Evolutionary conservation across 1,284 basidiomycete genomes (phyloP).

Genomic region (Rhodotorula sp.): DNA sequence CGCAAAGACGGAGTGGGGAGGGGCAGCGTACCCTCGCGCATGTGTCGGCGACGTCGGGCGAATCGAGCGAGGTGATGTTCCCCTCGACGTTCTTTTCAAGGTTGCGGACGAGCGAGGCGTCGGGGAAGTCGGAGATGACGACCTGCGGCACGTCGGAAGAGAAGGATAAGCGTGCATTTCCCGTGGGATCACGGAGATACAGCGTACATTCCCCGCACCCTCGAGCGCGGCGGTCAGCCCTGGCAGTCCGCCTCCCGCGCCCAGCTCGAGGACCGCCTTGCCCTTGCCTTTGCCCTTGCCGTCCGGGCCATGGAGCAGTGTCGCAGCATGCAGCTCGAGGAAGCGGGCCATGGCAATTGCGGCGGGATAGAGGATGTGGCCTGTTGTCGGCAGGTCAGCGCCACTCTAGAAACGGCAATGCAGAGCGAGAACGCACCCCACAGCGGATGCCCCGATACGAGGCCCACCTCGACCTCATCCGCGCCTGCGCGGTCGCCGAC

Average conservation of each 20-base stretch:
- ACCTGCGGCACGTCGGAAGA: constrained; percentile 56
- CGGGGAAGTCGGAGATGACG: constrained; percentile 91
- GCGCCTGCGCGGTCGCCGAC: constrained; percentile 9
- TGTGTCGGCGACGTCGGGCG: constrained; percentile 53
- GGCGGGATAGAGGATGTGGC: constrained; percentile 49
- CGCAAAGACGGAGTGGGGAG: not conserved
- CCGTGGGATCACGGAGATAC: too few relatives aligned
- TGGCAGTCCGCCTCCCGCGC: constrained; percentile 88
- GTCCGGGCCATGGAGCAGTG: constrained; percentile 41
- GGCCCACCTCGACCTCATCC: constrained; percentile 35
- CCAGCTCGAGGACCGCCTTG: constrained; percentile 76
- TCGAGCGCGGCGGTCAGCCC: constrained; percentile 71
- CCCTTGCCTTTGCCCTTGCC: constrained; percentile 54
- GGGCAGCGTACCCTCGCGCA: constrained; percentile 54
- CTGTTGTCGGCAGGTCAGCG: constrained; percentile 6
- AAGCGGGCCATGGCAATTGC: constrained; percentile 52
- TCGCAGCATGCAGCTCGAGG: constrained; percentile 43
- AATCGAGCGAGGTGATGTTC: constrained; percentile 58
- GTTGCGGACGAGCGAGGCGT: constrained; percentile 74
- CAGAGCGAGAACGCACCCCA: constrained; percentile 38
- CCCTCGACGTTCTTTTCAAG: constrained; percentile 67
- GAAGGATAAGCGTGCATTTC: not conserved
- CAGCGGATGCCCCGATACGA: constrained; percentile 45
- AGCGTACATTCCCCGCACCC: constrained; percentile 59
- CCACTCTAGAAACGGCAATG: too few relatives aligned